Conservation (phyloP, 352 stramenopile genomes). For the Hyaloperonospora arabidopsidis region DNA sequence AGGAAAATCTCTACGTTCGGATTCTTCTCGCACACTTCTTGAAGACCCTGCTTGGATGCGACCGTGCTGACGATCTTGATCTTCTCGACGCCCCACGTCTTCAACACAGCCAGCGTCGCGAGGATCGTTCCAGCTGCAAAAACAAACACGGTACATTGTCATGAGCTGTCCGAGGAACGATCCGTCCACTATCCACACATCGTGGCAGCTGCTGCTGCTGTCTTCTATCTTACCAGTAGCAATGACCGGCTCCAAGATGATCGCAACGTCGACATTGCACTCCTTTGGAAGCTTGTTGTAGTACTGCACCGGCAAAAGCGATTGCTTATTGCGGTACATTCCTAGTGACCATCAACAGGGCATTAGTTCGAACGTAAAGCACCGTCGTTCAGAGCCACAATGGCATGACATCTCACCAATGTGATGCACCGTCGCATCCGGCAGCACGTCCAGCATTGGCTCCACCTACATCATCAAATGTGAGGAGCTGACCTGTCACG, state of each 20-base stretch:
- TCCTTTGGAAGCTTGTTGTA: constrained; percentile 97
- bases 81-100: constrained; percentile 90
- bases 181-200: too few species aligned
- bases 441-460: constrained; percentile 94
- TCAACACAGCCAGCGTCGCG: constrained; percentile 93
- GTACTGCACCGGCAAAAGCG: constrained; percentile 94
- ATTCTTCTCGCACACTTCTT: constrained; percentile 73
- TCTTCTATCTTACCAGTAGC: constrained; percentile 63
- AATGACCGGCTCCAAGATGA: constrained; percentile 96
- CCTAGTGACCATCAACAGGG: constrained; percentile 19
- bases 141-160: not conserved
- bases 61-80: constrained; percentile 93
- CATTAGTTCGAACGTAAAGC: constrained; percentile 4
- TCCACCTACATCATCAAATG: constrained; percentile 77
- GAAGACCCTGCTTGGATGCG: constrained; percentile 87
- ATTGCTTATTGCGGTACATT: constrained; percentile 88
- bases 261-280: constrained; percentile 88
- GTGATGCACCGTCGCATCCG: constrained; percentile 93
- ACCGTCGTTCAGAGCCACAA: not conserved
- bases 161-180: not conserved
- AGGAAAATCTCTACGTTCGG: constrained; percentile 74
- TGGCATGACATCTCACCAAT: constrained; percentile 83
- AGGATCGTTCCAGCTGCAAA: constrained; percentile 85
- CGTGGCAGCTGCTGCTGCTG: not conserved
- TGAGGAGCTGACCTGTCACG: not conserved